Evolutionary conservation across 148 eudicot genomes (phyloP), one percentile per base, ranked within the genome.

Genomic region (Tetragonia tetragonoides): DNA sequence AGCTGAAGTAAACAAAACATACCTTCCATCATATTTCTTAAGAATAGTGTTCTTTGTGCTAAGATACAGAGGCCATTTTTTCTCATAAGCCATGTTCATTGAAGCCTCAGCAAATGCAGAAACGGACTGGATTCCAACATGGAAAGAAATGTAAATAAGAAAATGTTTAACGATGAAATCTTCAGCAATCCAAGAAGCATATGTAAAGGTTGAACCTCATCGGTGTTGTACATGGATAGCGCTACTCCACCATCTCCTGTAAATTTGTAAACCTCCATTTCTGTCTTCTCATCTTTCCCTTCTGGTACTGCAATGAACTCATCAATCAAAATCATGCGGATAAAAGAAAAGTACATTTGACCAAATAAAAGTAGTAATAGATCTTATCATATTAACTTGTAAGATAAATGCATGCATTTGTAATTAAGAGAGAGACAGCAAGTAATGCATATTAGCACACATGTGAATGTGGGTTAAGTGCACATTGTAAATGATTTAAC

Each of bases 41-140:
- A 94, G 90, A 79, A 94, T 94, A 59, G 98, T 94, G 82, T 94
- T 94, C 84, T 94, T 94, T 64, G 98, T 94, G 88, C 97, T 94
- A 78, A 94, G 98, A 82, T 94, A 94, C 53, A 92, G 94, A 5
- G 97, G 98, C 98, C 98, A 94, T 84, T 88, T 92, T 68, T 92
- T 94, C 87, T 83, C 82, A 72, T 79, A 88, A 74, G 98, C 98
- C 74, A 86, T 83, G 83, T 71, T 90, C 98, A 94, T 94, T 77
- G 98, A 94, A 65, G 98, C 95, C 83, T 94, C 98, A 15, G 97
- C 98, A 88, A 94, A 94, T 70, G 95, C 77, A 82, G 81, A 66
- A 70, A 94, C 89, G 46, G 98, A 94, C 97, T 94, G 85, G 56
- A 70, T 39, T 37, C 74, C 64, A 40, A 62, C 66, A 69, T 61